Base-by-base conservation (phyloP, 2,329 filamentous ascomycete genomes). In the Pleomassaria siparia region DNA sequence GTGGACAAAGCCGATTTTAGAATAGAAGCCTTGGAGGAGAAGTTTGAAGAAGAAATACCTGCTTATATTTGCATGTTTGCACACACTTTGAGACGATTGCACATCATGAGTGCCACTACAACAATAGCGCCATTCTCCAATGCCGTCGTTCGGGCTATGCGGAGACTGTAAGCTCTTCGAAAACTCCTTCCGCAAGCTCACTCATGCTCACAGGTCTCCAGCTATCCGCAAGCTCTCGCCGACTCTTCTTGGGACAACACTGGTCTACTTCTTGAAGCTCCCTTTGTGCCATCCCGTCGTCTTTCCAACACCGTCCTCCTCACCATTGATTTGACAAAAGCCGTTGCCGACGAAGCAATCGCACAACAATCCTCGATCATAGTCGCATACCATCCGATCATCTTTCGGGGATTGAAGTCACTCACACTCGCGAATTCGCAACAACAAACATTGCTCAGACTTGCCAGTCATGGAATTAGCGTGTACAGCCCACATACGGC, bases 401-500 rank as follows among this genome's bases (percentile, higher is more conserved):
- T 99, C 67, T 99, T 99, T 78, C 85, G 88, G 40, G 88, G 88
- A 44, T 80, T 99, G 58, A 99, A 96, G 74, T 87, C 89, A 55
- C 77, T 99, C 66, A 95, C 89, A 26, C 81, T 91, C 40, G 80
- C 80, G 52, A 88, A 99, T 66, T 82, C 89, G 9, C 94, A 97
- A 70, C 94, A 99, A 68, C 81, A 85, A 35, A 89, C 89, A 6
- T 82, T 99, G 25, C 79, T 99, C 3, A 82, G 86, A 36, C 81
- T 99, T 11, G 88, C 87, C 39, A 87, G 89, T 54, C 84, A 88
- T 69, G 91, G 92, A 28, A 90, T 99, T 62, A 95, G 91, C 55
- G 91, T 99, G 47, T 99, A 97, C 76, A 91, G 87, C 56, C 94
- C 94, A 0, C 94, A 99, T 73, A 99, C 94, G 0, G 92, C 94